These are phyloP conservation scores for Phytophthora nicotianae DNA, from an alignment of 352 stramenopile genomes.

Conservation along the genomic window DNA sequence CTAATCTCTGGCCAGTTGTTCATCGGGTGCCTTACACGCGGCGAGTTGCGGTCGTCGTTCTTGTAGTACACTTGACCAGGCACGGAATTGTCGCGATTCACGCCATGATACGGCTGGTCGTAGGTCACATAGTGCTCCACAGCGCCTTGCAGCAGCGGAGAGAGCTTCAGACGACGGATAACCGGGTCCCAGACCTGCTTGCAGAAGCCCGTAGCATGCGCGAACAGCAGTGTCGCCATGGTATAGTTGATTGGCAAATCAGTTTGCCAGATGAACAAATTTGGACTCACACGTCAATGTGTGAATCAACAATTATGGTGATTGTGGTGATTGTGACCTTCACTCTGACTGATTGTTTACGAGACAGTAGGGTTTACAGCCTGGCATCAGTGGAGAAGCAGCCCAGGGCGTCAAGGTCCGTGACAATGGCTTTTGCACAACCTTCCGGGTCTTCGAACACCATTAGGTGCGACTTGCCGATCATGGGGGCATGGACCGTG, in stretches of 20 bases:
- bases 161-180: slow-evolving; percentile 38
- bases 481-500: slow-evolving; percentile 21
- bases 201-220: slow-evolving; percentile 61
- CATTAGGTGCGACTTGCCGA: slow-evolving; percentile 39
- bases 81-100: slow-evolving; percentile 34
- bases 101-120: slow-evolving; percentile 35
- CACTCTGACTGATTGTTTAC: too few relatives aligned
- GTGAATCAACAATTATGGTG: too few relatives aligned
- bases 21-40: slow-evolving; percentile 30
- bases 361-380: too few relatives aligned
- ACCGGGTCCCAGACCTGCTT: slow-evolving; percentile 54
- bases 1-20: slow-evolving; percentile 33
- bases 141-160: slow-evolving; percentile 35
- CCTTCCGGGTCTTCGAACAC: slow-evolving; percentile 46
- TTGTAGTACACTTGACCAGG: slow-evolving; percentile 27
- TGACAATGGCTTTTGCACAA: slow-evolving; percentile 39
- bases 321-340: too few relatives aligned
- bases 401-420: slow-evolving; percentile 22
- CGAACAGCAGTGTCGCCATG: slow-evolving; percentile 53
- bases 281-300: too few relatives aligned
- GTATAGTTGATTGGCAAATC: slow-evolving; percentile 9
- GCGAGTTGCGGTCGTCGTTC: slow-evolving; percentile 16
- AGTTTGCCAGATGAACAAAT: too few relatives aligned
- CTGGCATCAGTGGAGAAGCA: slow-evolving; percentile 11
- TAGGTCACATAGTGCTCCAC: slow-evolving; percentile 30